phyloP scores from a whole-genome alignment of 257 asterid genomes.

The Solanum gracilifrons region DNA sequence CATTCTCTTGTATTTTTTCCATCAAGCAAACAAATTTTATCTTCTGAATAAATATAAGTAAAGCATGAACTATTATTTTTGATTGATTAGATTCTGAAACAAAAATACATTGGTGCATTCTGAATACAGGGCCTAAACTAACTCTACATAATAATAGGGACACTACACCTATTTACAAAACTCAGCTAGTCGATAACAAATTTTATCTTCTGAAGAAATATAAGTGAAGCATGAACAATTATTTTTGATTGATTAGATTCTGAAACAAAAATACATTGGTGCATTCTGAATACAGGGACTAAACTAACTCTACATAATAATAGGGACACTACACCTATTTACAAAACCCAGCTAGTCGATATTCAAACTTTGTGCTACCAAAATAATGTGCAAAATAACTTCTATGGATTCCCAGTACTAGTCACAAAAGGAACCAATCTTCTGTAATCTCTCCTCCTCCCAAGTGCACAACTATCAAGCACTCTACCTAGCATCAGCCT shows the following conservation, averaged over 20 bases:
- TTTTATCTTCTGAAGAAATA: neutral
- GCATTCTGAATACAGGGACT: conserved; percentile 18
- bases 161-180: conserved; percentile 32
- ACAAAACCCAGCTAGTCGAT: conserved; percentile 20
- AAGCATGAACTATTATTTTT: neutral
- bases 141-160: conserved; percentile 14
- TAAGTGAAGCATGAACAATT: neutral
- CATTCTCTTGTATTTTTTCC: neutral
- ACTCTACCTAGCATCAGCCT: conserved; percentile 87
- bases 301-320: conserved; percentile 17
- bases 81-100: neutral
- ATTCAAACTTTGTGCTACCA: conserved; percentile 7
- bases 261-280: neutral
- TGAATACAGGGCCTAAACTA: conserved; percentile 20
- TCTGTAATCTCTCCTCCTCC: conserved; percentile 85
- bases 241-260: neutral
- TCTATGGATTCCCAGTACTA: conserved; percentile 48
- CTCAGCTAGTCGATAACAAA: conserved; percentile 7
- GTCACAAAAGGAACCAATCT: conserved; percentile 88
- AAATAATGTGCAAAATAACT: conserved; percentile 1
- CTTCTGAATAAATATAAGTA: neutral
- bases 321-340: conserved; percentile 26
- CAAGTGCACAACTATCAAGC: conserved; percentile 81
- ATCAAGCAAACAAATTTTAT: neutral
- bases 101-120: conserved; percentile 1